A percentile compares a stretch with the other conserved stretches of the same genome.
These are phyloP conservation scores for Apiosordaria backusii DNA, from an alignment of 495 filamentous ascomycete species.

Conservation along the genomic window DNA sequence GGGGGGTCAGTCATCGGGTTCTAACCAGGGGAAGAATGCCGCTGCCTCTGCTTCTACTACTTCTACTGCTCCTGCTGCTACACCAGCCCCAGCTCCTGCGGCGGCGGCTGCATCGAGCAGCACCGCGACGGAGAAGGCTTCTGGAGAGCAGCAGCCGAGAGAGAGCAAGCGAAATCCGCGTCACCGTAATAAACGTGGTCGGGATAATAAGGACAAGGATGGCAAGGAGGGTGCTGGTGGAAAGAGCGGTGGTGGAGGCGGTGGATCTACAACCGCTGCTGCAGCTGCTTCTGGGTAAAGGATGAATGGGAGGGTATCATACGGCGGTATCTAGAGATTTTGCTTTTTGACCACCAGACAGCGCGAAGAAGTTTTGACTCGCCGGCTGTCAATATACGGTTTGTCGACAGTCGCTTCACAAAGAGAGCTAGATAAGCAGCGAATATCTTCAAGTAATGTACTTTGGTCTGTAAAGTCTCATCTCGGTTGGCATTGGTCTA, in stretches of 20 bases:
- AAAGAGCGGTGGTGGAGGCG: slow-evolving; percentile 10
- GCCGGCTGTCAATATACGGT: too few relatives aligned
- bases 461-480: background rate
- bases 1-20: background rate
- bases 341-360: too few relatives aligned
- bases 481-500: background rate
- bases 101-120: slow-evolving; percentile 2
- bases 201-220: slow-evolving; percentile 18
- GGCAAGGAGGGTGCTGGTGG: slow-evolving; percentile 16
- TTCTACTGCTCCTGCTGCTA: background rate
- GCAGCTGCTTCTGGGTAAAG: background rate
- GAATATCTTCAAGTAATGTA: background rate
- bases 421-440: background rate
- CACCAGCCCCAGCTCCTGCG: background rate
- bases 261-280: slow-evolving; percentile 8
- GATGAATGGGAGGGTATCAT: background rate
- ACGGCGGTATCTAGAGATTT: too few relatives aligned
- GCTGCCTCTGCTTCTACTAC: slow-evolving; percentile 4
- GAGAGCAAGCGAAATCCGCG: slow-evolving; percentile 11
- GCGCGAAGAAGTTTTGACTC: too few relatives aligned
- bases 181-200: slow-evolving; percentile 24
- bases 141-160: slow-evolving; percentile 14
- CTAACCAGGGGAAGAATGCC: slow-evolving; percentile 16
- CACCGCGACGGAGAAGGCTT: slow-evolving; percentile 5
- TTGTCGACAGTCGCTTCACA: too few relatives aligned